Base-by-base conservation (phyloP, 129 eudicot species). In the Gnaphalium uliginosum region DNA sequence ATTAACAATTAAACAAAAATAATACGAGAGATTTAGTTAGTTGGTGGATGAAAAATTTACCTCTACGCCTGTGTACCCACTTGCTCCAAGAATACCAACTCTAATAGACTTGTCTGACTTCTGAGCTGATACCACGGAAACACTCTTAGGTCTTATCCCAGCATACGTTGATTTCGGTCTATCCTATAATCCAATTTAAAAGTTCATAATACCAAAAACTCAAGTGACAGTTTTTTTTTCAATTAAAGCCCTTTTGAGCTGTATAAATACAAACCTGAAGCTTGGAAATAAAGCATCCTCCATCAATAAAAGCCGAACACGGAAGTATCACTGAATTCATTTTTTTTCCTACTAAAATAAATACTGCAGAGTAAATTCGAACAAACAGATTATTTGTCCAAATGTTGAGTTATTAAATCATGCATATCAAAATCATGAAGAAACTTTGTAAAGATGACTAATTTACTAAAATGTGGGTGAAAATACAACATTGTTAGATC, bases 31-130 rank as follows among this genome's bases (percentile, higher is more conserved):
- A 41, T 51, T 22, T 37, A 39, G 21, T 24, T 43, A 8, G 8
- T 23, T 21, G 24, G 64, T 48, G 15, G 50, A 48, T 0, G 32
- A 21, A 22, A 6, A 51, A 65, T 30, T n/a, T 80, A 94, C 99
- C 99, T 94, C 99, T 14, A 90, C 89, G 54, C 99, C 97, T 35
- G 97, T 94, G 78, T 94, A 94, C 14, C 99, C 99, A 78, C 99
- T 94, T 17, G 99, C 99, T 74, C 99, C 99, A 81, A 94, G 97
- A 75, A 94, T 96, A 74, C 99, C 99, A 81, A 95, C 86, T 71
- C 88, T 92, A 26, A 84, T 74, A 37, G 85, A 70, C 59, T 89
- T 91, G 43, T 84, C 89, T 0, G 71, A 54, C 33, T 80, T 85
- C 76, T 80, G 86, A 54, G 86, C 81, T 15, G 93, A 81, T 26